Base-by-base conservation (phyloP, 768 basidiomycete genomes). In the Amanita phalloides region DNA sequence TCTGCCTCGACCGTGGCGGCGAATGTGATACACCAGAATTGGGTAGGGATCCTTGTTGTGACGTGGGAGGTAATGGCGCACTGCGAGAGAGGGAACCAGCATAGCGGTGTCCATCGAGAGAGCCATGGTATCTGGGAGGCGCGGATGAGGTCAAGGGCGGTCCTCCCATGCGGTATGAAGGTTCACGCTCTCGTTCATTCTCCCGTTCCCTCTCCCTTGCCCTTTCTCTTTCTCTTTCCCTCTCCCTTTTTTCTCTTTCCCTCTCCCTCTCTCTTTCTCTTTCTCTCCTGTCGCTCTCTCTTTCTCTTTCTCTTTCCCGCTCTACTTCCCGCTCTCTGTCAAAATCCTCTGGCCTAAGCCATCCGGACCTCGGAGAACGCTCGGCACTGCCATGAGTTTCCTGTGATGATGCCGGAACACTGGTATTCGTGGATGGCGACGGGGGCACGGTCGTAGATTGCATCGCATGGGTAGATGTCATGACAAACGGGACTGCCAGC, bases 401-500 rank as follows among this genome's bases (percentile, higher is more conserved):
- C 25, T 59, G 21, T 38, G 62, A 62, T 8, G 56, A 17, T 6
- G 26, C 36, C 13, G 49, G 14, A n/a, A 36, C 11, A 23, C 23
- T 32, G 42, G 38, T 33, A 14, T 59, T 51, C 4, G 56, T 45
- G 28, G 50, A 17, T 20, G 39, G 6, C 14, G 50, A 51, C 14
- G 38, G 36, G 8, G 48, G 14, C 6, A 6, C 14, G 13, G 21
- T 13, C 42, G 30, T 25, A 36, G 55, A 36, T 42, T 65, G 66
- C 62, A 68, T 68, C 26, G 65, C 64, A 48, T 75, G 71, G 28
- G 74, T 70, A 4, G 77, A 71, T 6, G 66, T 69, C 64, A 81
- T 73, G 6, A 71, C 74, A 57, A 81, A 82, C 2, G 79, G 75
- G 37, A 72, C 75, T 5, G 78, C 70, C 43, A 74, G 61, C 1